Conservation (phyloP, 805 yeast genomes). For the Nakazawaea ishiwadae region DNA sequence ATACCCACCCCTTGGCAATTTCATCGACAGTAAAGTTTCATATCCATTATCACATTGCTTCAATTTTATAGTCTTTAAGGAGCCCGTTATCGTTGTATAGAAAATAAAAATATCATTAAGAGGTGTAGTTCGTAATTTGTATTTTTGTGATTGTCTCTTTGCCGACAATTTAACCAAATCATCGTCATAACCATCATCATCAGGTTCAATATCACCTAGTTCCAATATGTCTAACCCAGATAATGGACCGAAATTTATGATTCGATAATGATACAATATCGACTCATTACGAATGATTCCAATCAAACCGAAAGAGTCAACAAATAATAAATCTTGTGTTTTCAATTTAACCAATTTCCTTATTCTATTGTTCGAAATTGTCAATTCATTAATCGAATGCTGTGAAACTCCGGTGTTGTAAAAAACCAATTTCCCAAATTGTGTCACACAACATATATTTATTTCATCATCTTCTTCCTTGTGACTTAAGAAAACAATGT, state of each 20-base stretch:
- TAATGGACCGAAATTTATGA: conserved; percentile 14
- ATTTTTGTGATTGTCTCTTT: conserved; percentile 7
- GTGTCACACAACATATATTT: conserved; percentile 17
- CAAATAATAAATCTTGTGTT: conserved; percentile 17
- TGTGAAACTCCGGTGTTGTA: conserved; percentile 22
- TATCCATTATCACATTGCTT: not conserved
- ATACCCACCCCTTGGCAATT: not conserved
- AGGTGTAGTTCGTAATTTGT: not conserved
- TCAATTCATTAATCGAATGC: conserved; percentile 18
- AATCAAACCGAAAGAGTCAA: conserved; percentile 21
- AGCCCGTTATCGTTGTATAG: conserved; percentile 9
- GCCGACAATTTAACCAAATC: conserved; percentile 6
- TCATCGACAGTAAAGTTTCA: not conserved
- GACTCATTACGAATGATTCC: conserved; percentile 19
- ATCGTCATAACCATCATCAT: conserved; percentile 4
- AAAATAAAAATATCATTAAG: conserved; percentile 4
- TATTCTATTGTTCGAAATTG: conserved; percentile 22
- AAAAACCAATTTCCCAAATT: conserved; percentile 21
- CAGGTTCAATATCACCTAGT: not conserved
- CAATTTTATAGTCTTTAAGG: conserved; percentile 5
- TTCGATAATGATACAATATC: conserved; percentile 16
- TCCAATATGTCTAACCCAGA: conserved; percentile 7
- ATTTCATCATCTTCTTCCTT: not conserved
- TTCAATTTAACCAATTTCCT: conserved; percentile 13
- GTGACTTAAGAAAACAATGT: conserved; percentile 17